Evolutionary conservation across 2,329 filamentous ascomycete species (phyloP).

Genomic region (Ascochyta rabiei): DNA sequence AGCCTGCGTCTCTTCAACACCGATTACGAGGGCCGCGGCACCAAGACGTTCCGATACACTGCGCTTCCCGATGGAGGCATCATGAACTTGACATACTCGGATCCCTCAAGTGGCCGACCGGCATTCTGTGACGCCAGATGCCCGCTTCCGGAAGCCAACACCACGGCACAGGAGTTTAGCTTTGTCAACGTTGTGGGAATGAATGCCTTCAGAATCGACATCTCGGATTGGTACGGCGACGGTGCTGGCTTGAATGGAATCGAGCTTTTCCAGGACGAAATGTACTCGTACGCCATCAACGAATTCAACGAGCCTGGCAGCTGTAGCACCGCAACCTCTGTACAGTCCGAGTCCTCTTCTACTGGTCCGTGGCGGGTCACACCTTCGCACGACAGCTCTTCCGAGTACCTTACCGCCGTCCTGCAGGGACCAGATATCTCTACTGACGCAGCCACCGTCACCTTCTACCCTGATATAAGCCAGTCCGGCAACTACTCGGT

Average conservation of each 20-base stretch:
- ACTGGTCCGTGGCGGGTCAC: slow-evolving; percentile 78
- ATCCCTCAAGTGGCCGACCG: slow-evolving; percentile 69
- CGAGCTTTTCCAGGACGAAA: slow-evolving; percentile 83
- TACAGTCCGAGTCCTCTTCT: slow-evolving; percentile 62
- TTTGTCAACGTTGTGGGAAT: slow-evolving; percentile 94
- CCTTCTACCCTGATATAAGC: slow-evolving; percentile 82
- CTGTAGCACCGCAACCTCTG: slow-evolving; percentile 65
- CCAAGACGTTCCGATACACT: slow-evolving; percentile 85
- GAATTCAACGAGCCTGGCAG: slow-evolving; percentile 90
- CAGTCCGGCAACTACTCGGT: slow-evolving; percentile 92
- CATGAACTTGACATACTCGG: slow-evolving; percentile 92
- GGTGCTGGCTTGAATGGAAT: slow-evolving; percentile 87
- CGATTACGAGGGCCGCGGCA: slow-evolving; percentile 80
- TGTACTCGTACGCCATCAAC: slow-evolving; percentile 82
- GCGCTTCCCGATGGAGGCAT: slow-evolving; percentile 88
- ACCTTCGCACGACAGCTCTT: slow-evolving; percentile 70
- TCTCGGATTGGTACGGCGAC: slow-evolving; percentile 83
- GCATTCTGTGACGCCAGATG: slow-evolving; percentile 80
- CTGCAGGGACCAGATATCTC: slow-evolving; percentile 63
- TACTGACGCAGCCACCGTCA: slow-evolving; percentile 68
- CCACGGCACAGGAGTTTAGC: slow-evolving; percentile 82
- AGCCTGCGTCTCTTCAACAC: slow-evolving; percentile 91
- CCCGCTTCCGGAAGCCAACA: slow-evolving; percentile 74
- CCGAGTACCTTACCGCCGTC: slow-evolving; percentile 76
- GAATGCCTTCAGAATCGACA: slow-evolving; percentile 82